A percentile compares a stretch with the other conserved stretches of the same genome.
phyloP scores from a whole-genome alignment of 306 rosid genomes.

The Senna tora region DNA sequence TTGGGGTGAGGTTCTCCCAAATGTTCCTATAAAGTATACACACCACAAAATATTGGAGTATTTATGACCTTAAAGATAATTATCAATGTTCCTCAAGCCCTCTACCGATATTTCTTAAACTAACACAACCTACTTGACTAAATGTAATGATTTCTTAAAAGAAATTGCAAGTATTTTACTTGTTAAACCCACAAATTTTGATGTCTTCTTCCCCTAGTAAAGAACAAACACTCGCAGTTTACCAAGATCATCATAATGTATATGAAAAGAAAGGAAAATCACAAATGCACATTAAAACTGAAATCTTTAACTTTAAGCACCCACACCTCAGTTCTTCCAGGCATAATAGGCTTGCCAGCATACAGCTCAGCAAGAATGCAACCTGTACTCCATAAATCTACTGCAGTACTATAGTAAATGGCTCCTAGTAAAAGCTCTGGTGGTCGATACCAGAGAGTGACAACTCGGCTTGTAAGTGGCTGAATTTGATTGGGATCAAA shows the following conservation, averaged over 20 bases:
- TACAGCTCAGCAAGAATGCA: conserved; percentile 58
- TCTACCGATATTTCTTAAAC: too few relatives aligned
- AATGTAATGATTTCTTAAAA: neutral
- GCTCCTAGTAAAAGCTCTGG: conserved; percentile 61
- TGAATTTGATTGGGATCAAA: conserved; percentile 50
- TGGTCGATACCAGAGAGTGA: conserved; percentile 58
- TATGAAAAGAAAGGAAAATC: neutral
- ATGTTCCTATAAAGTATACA: too few relatives aligned
- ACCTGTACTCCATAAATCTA: conserved; percentile 60
- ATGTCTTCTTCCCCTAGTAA: neutral
- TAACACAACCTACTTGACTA: too few relatives aligned
- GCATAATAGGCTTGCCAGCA: conserved; percentile 61
- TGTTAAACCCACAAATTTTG: neutral
- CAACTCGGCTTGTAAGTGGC: conserved; percentile 58
- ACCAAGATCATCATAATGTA: too few relatives aligned
- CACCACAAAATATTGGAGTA: too few relatives aligned
- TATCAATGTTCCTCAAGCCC: too few relatives aligned
- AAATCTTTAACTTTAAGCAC: neutral
- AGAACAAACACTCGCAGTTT: neutral
- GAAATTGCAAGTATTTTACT: neutral
- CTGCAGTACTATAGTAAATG: conserved; percentile 50
- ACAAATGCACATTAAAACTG: conserved; percentile 4
- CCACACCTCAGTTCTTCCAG: conserved; percentile 57
- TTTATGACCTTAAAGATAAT: too few relatives aligned
- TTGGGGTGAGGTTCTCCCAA: too few relatives aligned